Evolutionary conservation across 2,329 filamentous ascomycete genomes (phyloP).

Genomic region (Knufia petricola): DNA sequence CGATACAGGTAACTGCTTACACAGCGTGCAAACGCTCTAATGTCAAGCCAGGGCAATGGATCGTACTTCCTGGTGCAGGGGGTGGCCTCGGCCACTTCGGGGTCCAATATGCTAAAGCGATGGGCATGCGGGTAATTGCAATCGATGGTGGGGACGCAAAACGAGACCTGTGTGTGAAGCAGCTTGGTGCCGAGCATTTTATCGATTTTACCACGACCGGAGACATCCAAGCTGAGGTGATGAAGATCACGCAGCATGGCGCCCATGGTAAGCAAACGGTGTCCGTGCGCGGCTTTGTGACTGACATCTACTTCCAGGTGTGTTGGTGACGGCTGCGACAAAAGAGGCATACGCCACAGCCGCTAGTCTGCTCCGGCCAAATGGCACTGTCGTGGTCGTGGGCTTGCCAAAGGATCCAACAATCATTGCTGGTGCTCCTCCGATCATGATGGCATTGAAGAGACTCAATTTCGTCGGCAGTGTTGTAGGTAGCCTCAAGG

Average conservation of each 20-base stretch:
- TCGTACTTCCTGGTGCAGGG: slow-evolving; percentile 24
- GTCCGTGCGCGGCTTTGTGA: no score
- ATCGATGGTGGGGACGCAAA: slow-evolving; percentile 32
- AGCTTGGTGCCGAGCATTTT: slow-evolving; percentile 30
- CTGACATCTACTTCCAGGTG: slow-evolving; percentile 3
- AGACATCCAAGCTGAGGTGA: slow-evolving; percentile 29
- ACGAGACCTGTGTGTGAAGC: slow-evolving; percentile 27
- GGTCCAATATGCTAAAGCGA: slow-evolving; percentile 28
- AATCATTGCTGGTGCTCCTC: slow-evolving; percentile 30
- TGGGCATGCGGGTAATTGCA: slow-evolving; percentile 32
- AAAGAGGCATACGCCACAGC: slow-evolving; percentile 30
- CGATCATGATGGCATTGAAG: slow-evolving; percentile 31
- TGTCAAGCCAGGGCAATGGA: slow-evolving; percentile 25
- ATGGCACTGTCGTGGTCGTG: slow-evolving; percentile 31
- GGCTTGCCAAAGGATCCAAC: slow-evolving; percentile 28
- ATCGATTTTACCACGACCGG: slow-evolving; percentile 29
- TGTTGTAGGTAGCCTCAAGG: slow-evolving; percentile 35
- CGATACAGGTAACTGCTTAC: slow-evolving; percentile 10
- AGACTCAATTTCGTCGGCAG: slow-evolving; percentile 36
- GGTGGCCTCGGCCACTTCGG: slow-evolving; percentile 27
- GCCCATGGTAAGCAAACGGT: slow-evolving; percentile 25
- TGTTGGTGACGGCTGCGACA: slow-evolving; percentile 30
- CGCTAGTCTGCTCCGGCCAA: slow-evolving; percentile 27
- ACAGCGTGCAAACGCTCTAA: slow-evolving; percentile 35
- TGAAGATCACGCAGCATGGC: slow-evolving; percentile 29